Evolutionary conservation across 441 rosid species (phyloP).

Genomic region (Populus hybrid): DNA sequence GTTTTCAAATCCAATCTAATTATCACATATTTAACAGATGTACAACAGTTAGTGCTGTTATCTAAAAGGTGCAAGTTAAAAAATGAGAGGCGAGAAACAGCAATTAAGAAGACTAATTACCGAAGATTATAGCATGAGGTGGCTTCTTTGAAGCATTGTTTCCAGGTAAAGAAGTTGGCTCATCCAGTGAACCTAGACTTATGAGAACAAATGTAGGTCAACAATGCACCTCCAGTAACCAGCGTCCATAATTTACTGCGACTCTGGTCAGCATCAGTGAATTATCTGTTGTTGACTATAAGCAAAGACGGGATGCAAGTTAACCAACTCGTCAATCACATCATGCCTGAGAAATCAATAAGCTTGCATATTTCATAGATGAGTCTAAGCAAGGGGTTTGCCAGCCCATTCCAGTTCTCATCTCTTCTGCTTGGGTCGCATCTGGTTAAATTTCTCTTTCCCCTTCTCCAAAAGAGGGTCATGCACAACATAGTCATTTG

Average conservation of each 20-base stretch:
- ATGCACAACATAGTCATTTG: slow-evolving; percentile 79
- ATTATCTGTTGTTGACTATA: background rate
- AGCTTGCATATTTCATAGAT: background rate
- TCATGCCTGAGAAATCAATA: background rate
- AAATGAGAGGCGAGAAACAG: background rate
- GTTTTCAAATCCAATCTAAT: background rate
- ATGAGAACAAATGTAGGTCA: background rate
- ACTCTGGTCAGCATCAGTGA: background rate
- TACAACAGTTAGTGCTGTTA: background rate
- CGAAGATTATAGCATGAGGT: background rate
- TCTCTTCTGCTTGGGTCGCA: slow-evolving; percentile 89
- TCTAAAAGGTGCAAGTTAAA: background rate
- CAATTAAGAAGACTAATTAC: background rate
- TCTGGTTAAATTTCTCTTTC: slow-evolving; percentile 85
- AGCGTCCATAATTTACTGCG: slow-evolving; percentile 5
- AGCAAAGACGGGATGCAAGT: background rate
- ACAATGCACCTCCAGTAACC: background rate
- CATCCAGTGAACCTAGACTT: background rate
- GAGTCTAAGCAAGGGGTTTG: slow-evolving; percentile 67
- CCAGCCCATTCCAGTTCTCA: slow-evolving; percentile 91
- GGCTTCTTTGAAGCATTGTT: background rate
- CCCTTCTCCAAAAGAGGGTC: slow-evolving; percentile 96
- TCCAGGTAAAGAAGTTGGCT: background rate
- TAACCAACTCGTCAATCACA: slow-evolving; percentile 10
- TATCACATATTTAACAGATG: background rate